Base-by-base conservation (phyloP, 176 grass and related monocot species). In the Leersia perrieri region DNA sequence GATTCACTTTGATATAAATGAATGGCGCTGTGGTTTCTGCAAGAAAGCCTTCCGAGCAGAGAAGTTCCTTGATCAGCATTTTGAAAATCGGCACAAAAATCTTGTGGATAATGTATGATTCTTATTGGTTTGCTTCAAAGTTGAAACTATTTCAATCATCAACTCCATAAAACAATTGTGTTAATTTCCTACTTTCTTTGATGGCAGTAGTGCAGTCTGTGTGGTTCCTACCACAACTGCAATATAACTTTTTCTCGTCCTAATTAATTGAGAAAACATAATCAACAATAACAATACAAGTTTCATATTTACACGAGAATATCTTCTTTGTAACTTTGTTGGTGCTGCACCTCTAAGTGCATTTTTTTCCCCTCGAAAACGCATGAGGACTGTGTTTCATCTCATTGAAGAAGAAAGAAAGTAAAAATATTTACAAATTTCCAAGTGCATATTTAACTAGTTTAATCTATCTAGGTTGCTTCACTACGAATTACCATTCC, bases 11-110 rank as follows among this genome's bases (percentile, higher is more conserved):
- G 95, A 98, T 80, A 29, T 89, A 63, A 98, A 94, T 81, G 95
- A 98, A 32, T 98, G 95, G 95, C 88, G 87, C 35, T 98, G 95
- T 80, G 90, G 88, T 31, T 94, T 92, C 84, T 98, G 95, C 81
- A 98, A 98, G 83, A 98, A 98, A 84, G 90, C 74, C 20, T 98
- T 98, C 62, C 90, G 88, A 72, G 92, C 95, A 78, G 95, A 98
- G 75, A 98, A 98, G 79, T 98, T 94, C 83, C 84, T 98, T 9
- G 95, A 98, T 80, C 88, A 94, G 51, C 95, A 98, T 94, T 98
- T 93, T 84, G 90, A 90, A 38, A 94, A 98, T 75, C 88, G 95
- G 27, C 95, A 98, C 74, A 87, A 84, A 45, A 91, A 94, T 85
- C 62, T 98, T 27, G 82, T 94, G 38, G 73, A 93, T 85, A 61